Evolutionary conservation across 208 protist genomes (phyloP).

Genomic region (Crithidia fasciculata): DNA sequence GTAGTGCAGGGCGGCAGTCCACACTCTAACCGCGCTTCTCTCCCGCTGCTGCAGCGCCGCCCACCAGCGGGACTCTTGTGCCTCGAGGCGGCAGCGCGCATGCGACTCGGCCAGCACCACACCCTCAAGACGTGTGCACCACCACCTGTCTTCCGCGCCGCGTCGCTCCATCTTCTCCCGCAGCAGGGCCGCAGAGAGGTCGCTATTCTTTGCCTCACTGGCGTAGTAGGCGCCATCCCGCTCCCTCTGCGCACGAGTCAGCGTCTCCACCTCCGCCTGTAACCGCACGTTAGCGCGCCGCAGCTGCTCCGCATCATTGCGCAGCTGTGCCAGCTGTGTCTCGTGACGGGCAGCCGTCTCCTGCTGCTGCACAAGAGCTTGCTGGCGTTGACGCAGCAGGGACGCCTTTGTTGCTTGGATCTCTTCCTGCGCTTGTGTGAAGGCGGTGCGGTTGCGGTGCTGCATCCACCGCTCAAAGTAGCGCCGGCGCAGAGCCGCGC

Average conservation of each 20-base stretch:
- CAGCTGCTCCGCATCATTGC: constrained; percentile 20
- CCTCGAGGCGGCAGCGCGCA: constrained; percentile 14
- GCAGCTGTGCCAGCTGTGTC: constrained; percentile 13
- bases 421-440: neutral
- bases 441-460: neutral
- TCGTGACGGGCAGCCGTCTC: constrained; percentile 5
- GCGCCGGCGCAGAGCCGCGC: constrained; percentile 6
- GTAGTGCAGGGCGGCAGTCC: constrained; percentile 12
- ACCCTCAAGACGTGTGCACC: constrained; percentile 14
- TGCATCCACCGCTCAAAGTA: constrained; percentile 35
- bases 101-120: constrained; percentile 23
- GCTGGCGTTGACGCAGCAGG: constrained; percentile 20
- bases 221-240: constrained; percentile 14
- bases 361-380: constrained; percentile 16
- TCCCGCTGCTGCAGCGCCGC: constrained; percentile 26
- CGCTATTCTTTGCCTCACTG: constrained; percentile 14
- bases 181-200: constrained; percentile 15
- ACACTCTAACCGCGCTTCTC: constrained; percentile 21
- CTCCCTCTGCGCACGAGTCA: constrained; percentile 19
- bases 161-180: constrained; percentile 29
- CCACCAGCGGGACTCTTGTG: constrained; percentile 23
- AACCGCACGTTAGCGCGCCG: constrained; percentile 12
- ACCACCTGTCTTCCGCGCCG: constrained; percentile 19
- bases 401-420: constrained; percentile 1
- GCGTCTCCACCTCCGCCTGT: constrained; percentile 18